Conservation (phyloP, 2,329 filamentous ascomycete species). For the Fusarium decemcellulare region DNA sequence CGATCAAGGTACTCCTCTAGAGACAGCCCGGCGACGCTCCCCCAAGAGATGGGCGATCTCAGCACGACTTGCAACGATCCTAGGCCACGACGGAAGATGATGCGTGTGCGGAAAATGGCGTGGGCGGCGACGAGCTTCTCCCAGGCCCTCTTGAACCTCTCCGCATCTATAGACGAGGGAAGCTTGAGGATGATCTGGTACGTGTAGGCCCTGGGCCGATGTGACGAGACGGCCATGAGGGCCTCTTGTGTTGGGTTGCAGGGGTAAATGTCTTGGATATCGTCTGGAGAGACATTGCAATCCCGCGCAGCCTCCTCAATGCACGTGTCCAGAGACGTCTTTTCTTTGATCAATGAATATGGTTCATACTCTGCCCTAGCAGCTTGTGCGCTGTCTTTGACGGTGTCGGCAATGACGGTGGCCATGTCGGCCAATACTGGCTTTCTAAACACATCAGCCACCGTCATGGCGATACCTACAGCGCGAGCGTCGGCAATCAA, state of each 20-base stretch:
- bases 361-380: background rate
- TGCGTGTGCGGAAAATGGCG: slow-evolving; percentile 7
- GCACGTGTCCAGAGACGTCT: background rate
- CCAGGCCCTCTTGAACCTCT: background rate
- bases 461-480: slow-evolving; percentile 35
- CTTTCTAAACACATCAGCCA: slow-evolving; percentile 23
- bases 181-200: background rate
- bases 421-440: slow-evolving; percentile 16
- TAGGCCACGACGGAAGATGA: background rate
- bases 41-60: slow-evolving; percentile 2
- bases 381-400: background rate
- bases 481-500: slow-evolving; percentile 28
- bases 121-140: background rate
- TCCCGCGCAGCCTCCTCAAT: background rate
- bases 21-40: background rate
- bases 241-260: slow-evolving; percentile 9
- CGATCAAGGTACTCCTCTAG: background rate
- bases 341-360: background rate
- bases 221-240: slow-evolving; percentile 2
- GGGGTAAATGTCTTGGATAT: slow-evolving; percentile 7
- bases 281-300: background rate
- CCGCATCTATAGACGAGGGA: background rate
- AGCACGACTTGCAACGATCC: background rate
- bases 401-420: background rate
- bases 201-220: slow-evolving; percentile 6